Evolutionary conservation across 1,284 basidiomycete species (phyloP).

Genomic region (Rhodotorula sp.): DNA sequence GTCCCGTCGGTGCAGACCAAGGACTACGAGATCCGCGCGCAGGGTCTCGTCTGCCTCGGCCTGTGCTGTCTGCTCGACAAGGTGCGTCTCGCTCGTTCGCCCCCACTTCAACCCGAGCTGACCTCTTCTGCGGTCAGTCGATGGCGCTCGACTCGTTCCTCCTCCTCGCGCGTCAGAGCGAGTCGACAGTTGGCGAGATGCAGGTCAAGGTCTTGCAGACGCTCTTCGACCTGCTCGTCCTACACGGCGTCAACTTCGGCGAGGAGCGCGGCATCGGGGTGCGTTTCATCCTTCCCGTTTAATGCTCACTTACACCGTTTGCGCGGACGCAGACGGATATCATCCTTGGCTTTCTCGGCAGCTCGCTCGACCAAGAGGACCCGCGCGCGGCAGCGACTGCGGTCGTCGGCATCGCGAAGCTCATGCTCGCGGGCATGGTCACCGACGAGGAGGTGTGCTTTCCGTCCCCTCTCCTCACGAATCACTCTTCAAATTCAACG

Average conservation of each 20-base stretch:
- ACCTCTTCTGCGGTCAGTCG: constrained; percentile 57
- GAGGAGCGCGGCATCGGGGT: constrained; percentile 50
- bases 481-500: too few relatives aligned
- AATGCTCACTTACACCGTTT: not conserved
- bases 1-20: constrained; percentile 87
- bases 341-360: constrained; percentile 73
- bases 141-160: constrained; percentile 91
- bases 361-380: constrained; percentile 71
- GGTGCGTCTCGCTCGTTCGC: constrained; percentile 36
- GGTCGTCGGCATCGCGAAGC: constrained; percentile 82
- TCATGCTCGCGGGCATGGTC: constrained; percentile 82
- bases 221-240: constrained; percentile 86
- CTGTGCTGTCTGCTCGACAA: constrained; percentile 85
- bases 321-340: constrained; percentile 60
- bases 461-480: constrained; percentile 3
- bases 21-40: constrained; percentile 78
- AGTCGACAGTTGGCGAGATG: constrained; percentile 72
- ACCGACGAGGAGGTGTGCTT: constrained; percentile 67
- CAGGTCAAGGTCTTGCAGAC: constrained; percentile 80
- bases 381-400: constrained; percentile 76
- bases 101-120: not conserved
- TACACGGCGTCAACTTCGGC: constrained; percentile 79
- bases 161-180: constrained; percentile 83
- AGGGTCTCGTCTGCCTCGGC: constrained; percentile 81
- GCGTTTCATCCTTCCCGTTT: not conserved